Conservation (phyloP, 2,329 filamentous ascomycete species). For the Aspergillus puulaauensis region DNA sequence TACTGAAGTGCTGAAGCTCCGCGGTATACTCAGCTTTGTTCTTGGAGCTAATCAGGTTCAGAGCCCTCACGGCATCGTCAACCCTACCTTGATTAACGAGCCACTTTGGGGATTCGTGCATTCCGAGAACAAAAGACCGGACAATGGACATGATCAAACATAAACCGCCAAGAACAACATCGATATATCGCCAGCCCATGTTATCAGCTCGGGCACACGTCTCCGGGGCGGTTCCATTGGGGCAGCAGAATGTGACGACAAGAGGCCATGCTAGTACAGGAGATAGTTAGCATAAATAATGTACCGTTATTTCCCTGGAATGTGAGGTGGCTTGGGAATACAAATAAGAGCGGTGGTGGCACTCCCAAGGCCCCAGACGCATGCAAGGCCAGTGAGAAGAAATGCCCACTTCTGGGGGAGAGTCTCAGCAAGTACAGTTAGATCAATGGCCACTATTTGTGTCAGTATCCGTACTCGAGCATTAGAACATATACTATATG, state of each 20-base stretch:
- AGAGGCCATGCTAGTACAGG: slow-evolving; percentile 26
- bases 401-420: background rate
- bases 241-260: slow-evolving; percentile 28
- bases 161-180: slow-evolving; percentile 53
- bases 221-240: slow-evolving; percentile 22
- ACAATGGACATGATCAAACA: slow-evolving; percentile 55
- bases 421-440: background rate
- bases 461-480: background rate
- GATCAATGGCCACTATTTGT: slow-evolving; percentile 19
- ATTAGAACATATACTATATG: background rate
- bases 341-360: background rate
- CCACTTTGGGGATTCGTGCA: slow-evolving; percentile 59
- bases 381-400: background rate
- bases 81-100: slow-evolving; percentile 55
- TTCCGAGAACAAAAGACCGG: slow-evolving; percentile 54
- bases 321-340: background rate
- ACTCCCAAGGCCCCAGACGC: slow-evolving; percentile 38
- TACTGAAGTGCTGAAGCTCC: background rate
- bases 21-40: background rate
- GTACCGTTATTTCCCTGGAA: rapidly evolving
- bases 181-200: slow-evolving; percentile 51
- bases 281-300: too few species aligned
- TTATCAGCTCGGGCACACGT: slow-evolving; percentile 24
- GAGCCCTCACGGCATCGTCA: slow-evolving; percentile 49
- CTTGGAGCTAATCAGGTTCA: background rate